Evolutionary conservation across 345 rosid genomes (phyloP), one percentile per base, ranked within the genome.

Genomic region (Jatropha curcas): DNA sequence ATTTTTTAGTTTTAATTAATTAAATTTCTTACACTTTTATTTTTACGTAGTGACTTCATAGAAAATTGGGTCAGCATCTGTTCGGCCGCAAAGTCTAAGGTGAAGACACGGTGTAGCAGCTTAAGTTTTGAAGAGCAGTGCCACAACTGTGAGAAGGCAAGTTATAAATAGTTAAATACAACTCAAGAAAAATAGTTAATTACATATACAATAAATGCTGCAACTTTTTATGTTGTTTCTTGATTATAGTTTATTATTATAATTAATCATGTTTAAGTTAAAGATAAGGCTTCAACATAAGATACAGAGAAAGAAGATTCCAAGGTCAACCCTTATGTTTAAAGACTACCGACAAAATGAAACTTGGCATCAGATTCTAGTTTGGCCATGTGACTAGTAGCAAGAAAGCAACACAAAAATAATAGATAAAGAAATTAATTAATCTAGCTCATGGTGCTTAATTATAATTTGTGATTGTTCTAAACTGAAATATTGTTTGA

Each of bases 31-130:
- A 45, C 17, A 17, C 5, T 2, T 20, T 71, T 60, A 2, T 71
- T 5, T 37, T 63, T 67, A 51, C 77, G 51, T 87, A 95, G 99
- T 39, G 96, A 95, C 4, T 95, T 95, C 79, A 93, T 95, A 30
- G 99, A 91, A 68, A 64, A 89, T 28, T 95, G 98, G 99, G 89
- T 95, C 71, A 78, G 84, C 55, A 93, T 95, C 53, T 86, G 99
- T 69, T 71, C 92, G 35, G 46, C 91, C 0, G 98, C 99, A 35
- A 93, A 82, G 86, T 66, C 78, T 66, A 95, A 78, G 86, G 89
- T 91, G 83, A 88, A 90, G 77, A 52, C 84, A 34, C 90, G 86
- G 35, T 58, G 37, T 60, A 72, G 41, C 50, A 78, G 59, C 48
- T 56, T 85, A 65, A 81, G 74, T 70, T 89, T 86, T 3, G 89